phyloP scores from a whole-genome alignment of 768 basidiomycete species.

The Imleria badia region DNA sequence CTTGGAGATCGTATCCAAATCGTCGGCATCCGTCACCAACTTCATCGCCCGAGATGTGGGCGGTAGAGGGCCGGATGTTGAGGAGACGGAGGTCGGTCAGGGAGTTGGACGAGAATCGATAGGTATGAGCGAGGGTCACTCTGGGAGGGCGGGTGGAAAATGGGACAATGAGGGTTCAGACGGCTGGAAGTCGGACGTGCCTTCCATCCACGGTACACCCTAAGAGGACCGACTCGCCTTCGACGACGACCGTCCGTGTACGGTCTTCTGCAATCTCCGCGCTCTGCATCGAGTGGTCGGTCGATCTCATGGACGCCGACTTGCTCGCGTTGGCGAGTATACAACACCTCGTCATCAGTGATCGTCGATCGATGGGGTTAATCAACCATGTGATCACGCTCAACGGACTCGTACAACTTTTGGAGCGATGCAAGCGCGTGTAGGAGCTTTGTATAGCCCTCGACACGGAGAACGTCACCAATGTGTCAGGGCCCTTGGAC shows the following conservation, averaged over 20 bases:
- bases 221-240: too few relatives aligned
- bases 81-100: conserved; percentile 1
- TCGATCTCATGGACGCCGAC: conserved; percentile 1
- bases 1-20: conserved; percentile 1
- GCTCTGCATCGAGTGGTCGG: not conserved
- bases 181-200: not conserved
- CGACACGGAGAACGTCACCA: not conserved
- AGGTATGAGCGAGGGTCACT: not conserved
- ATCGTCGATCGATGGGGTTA: conserved; percentile 9
- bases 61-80: not conserved
- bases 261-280: not conserved
- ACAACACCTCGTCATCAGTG: conserved; percentile 4
- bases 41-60: not conserved
- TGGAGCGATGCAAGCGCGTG: not conserved
- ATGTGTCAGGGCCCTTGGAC: not conserved
- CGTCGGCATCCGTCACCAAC: not conserved
- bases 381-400: not conserved
- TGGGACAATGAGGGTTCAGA: not conserved
- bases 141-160: not conserved
- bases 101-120: not conserved
- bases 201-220: too few relatives aligned
- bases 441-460: conserved; percentile 5
- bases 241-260: too few relatives aligned
- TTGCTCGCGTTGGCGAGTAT: conserved; percentile 9
- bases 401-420: not conserved